phyloP scores from a whole-genome alignment of 116 monocot genomes.

The Phalaenopsis hybrid region DNA sequence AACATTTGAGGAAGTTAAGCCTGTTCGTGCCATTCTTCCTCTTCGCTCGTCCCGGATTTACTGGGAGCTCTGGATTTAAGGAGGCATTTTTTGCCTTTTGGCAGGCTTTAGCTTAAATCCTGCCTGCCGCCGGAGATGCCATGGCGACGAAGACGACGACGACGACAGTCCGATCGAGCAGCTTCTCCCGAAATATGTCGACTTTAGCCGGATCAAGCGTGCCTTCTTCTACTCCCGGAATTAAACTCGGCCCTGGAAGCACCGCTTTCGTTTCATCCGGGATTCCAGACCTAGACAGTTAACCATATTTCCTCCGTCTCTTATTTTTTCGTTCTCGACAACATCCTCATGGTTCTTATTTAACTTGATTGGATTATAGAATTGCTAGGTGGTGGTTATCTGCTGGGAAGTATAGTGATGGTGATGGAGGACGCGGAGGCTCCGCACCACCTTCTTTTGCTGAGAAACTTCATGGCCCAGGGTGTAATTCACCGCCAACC shows the following conservation, averaged over 20 bases:
- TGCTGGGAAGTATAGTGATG: constrained; percentile 75
- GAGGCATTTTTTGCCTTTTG: too few relatives aligned
- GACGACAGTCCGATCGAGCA: constrained; percentile 5
- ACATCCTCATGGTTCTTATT: neutral
- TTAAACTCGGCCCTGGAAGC: constrained; percentile 32
- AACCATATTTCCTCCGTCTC: neutral
- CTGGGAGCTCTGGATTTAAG: too few relatives aligned
- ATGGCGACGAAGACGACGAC: constrained; percentile 4
- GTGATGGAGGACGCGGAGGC: constrained; percentile 87
- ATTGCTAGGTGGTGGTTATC: constrained; percentile 77
- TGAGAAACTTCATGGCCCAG: constrained; percentile 88
- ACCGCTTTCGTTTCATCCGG: constrained; percentile 59
- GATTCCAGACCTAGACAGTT: constrained; percentile 69
- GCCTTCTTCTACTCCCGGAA: constrained; percentile 5
- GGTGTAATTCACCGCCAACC: constrained; percentile 74
- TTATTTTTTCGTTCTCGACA: neutral
- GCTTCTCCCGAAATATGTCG: constrained; percentile 21
- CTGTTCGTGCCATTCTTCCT: too few relatives aligned
- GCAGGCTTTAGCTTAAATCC: too few relatives aligned
- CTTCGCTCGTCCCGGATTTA: too few relatives aligned
- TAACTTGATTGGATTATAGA: constrained; percentile 14
- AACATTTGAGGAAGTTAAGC: too few relatives aligned
- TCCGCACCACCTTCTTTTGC: constrained; percentile 81
- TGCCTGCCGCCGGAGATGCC: neutral
- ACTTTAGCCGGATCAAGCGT: neutral